These are phyloP conservation scores for Fallopia convolvulus DNA, from an alignment of 148 eudicot species.

Conservation along the genomic window DNA sequence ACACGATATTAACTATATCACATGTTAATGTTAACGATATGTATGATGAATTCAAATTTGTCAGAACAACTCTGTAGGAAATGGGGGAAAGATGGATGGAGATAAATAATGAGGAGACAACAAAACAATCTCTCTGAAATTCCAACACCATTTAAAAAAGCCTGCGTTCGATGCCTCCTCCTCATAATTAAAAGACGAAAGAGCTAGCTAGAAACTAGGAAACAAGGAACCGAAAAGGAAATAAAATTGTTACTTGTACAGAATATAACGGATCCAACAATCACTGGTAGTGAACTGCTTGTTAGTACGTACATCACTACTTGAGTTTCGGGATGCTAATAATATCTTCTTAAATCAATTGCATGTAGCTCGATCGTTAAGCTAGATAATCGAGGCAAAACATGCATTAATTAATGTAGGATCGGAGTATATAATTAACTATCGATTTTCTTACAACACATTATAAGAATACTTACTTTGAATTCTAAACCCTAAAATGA, in stretches of 20 bases:
- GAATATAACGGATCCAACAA: neutral
- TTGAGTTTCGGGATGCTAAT: too few relatives aligned
- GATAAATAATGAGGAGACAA: conserved; percentile 4
- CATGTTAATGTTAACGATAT: neutral
- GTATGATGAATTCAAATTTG: neutral
- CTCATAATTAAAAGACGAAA: neutral
- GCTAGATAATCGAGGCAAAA: too few relatives aligned
- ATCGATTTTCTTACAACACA: too few relatives aligned
- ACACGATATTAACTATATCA: neutral
- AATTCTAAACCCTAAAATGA: too few relatives aligned
- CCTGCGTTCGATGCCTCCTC: neutral
- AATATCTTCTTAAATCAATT: too few relatives aligned
- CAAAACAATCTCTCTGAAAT: neutral
- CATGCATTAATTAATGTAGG: too few relatives aligned
- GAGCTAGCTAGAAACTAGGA: neutral
- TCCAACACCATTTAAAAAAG: neutral
- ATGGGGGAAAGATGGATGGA: neutral
- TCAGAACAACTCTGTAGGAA: neutral
- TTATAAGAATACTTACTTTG: too few relatives aligned
- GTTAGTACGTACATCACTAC: neutral
- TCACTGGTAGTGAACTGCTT: neutral
- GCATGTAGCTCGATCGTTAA: too few relatives aligned
- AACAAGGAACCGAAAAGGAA: neutral
- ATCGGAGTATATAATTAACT: too few relatives aligned
- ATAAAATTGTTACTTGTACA: neutral